Base-by-base conservation (phyloP, 768 basidiomycete genomes). In the Russula sp. region DNA sequence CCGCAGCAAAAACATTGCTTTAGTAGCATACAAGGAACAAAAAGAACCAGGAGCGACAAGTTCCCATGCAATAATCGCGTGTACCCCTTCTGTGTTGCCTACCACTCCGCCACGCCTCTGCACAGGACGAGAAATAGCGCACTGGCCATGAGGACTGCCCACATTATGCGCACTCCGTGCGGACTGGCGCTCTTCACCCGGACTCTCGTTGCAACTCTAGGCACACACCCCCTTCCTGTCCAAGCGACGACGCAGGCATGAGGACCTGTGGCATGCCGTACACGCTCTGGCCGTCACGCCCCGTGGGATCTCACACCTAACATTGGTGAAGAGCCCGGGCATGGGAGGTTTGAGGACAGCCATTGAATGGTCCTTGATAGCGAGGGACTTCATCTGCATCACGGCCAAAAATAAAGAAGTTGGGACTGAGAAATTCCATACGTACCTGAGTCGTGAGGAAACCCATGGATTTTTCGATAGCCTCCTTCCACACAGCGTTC, bases 311-410 rank as follows among this genome's bases (percentile, higher is more conserved):
- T 69, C 62, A 55, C 69, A 74, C 38, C 83, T 84, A 41, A 73
- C 68, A 71, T 86, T 85, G 5, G 84, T 80, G 63, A 85, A 68
- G 38, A 85, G 77, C 7, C 80, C 72, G 47, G 84, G 76, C 63
- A 86, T 70, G 1, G 85, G 83, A 0, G 78, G 76, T 65, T 86
- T 86, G 42, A 75, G 82, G 39, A 84, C 69, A 1, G 75, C 79
- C 35, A 86, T 69, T 0, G 76, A 71, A 54, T 76, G 73, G 5
- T 73, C 61, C 36, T 76, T 70, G 36, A 75, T 63, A 25, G 78
- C 75, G 5, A 81, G 69, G 68, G 83, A 81, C 53, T 74, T 72
- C 67, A 79, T 75, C 81, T 84, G 60, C 42, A 34, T 45, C 9
- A 48, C 9, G 22, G 35, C 41, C 46, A 38, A n/a, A 34, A 16